Percentiles rank a stretch among this genome's conserved stretches.
Conservation (phyloP, 2,329 filamentous ascomycete genomes). For the Alternaria incomplexa region DNA sequence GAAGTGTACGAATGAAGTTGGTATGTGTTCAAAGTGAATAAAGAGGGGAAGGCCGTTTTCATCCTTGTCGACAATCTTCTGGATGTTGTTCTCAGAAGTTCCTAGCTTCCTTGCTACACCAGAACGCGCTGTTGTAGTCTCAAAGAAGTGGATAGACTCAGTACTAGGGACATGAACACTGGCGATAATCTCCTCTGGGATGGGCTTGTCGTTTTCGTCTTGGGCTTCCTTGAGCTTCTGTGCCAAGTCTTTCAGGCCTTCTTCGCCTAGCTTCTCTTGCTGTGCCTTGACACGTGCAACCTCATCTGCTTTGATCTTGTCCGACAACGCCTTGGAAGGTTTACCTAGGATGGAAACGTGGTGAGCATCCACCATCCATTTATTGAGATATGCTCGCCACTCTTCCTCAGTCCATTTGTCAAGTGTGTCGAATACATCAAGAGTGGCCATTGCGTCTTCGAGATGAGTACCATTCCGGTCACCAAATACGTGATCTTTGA, state of each 20-base stretch:
- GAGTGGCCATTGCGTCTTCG: constrained; percentile 46
- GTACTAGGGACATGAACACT: constrained; percentile 82
- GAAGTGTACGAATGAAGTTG: constrained; percentile 89
- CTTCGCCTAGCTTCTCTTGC: constrained; percentile 78
- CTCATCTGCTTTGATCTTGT: constrained; percentile 82
- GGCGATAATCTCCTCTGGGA: constrained; percentile 81
- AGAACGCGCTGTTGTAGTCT: constrained; percentile 81
- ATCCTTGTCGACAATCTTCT: constrained; percentile 76
- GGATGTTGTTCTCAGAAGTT: constrained; percentile 69
- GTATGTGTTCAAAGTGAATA: constrained; percentile 95
- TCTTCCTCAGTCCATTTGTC: constrained; percentile 81
- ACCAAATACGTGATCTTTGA: constrained; percentile 91
- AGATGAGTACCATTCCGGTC: constrained; percentile 73
- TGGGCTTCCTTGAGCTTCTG: constrained; percentile 83
- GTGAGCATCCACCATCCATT: constrained; percentile 83
- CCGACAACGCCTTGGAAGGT: constrained; percentile 79
- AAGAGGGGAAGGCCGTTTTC: constrained; percentile 74
- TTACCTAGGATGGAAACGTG: constrained; percentile 89
- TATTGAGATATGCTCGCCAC: constrained; percentile 82
- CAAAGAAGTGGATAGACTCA: constrained; percentile 93
- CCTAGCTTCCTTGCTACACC: constrained; percentile 78
- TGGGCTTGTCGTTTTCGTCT: constrained; percentile 83
- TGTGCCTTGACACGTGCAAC: constrained; percentile 78
- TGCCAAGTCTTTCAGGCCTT: constrained; percentile 77
- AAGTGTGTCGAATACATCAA: constrained; percentile 67